Base-by-base conservation (phyloP, 78 protist genomes). In the Dictyostelium capitatum region DNA sequence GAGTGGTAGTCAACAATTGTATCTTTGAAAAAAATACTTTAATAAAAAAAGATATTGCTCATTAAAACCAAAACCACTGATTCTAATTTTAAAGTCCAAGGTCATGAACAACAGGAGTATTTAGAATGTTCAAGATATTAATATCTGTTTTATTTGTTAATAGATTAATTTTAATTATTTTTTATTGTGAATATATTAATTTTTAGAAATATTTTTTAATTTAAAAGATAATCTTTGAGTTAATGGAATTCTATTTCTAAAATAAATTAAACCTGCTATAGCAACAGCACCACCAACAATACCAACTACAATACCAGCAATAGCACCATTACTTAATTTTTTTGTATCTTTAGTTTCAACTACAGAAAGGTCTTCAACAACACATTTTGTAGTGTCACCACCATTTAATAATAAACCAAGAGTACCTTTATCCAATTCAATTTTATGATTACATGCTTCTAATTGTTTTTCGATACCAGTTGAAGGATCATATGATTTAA, bases 261-360 rank as follows among this genome's bases (percentile, higher is more conserved):
- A 72, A 25, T 43, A 41, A 41, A 72, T 41, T 37, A 72, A 7
- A 72, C 9, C 56, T 41, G 53, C 79, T 20, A 41, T 25, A 20
- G 43, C 43, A 20, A 12, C 56, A 12, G 41, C 53, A 72, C 4
- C 11, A 7, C 54, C 79, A 19, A 14, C 79, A 43, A 72, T 43
- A 72, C 79, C 79, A 17, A 72, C 79, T 19, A 72, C 79, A 15
- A 72, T 43, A 43, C 79, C 79, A 41, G 23, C 53, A 37, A 72
- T 43, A 15, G 79, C 53, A 43, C 79, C 79, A n/a, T 54, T 54
- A 54, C 43, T 37, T 3, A 37, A 2, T 37, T 37, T 37, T 37
- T 37, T 37, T 37, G 43, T 37, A 37, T 37, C 43, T 3, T 37
- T 37, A 37, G 43, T 37, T 37, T 37, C 43, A 37, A 37, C 43